Percentiles rank a stretch among this genome's conserved stretches.
Evolutionary conservation across 345 rosid genomes (phyloP).

Genomic region (Jatropha curcas): DNA sequence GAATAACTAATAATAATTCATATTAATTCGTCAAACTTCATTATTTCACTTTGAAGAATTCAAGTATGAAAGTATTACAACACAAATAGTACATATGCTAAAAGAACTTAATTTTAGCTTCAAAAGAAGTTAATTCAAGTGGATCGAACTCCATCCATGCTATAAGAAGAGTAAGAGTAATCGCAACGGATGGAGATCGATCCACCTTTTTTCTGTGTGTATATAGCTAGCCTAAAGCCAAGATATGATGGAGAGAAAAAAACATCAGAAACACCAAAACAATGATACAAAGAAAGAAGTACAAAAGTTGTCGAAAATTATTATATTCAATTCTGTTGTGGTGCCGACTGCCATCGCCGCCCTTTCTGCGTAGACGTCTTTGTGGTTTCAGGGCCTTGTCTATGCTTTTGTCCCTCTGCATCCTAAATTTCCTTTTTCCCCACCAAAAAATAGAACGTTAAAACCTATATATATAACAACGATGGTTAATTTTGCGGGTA

Average conservation of each 20-base stretch:
- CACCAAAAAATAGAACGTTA: neutral
- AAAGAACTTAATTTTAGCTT: too few species aligned
- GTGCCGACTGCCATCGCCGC: neutral
- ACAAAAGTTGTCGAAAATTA: neutral
- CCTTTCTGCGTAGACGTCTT: neutral
- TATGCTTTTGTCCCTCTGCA: slow-evolving; percentile 15
- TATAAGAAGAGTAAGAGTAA: too few species aligned
- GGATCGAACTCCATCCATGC: too few species aligned
- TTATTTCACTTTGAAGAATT: too few species aligned
- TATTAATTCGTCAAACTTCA: too few species aligned
- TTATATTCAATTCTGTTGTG: too few species aligned
- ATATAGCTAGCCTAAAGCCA: neutral
- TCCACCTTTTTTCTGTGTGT: neutral
- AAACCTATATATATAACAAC: too few species aligned
- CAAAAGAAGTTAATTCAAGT: too few species aligned
- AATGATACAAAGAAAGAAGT: neutral
- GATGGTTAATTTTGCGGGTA: too few species aligned
- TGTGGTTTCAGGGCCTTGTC: neutral
- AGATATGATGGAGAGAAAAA: neutral
- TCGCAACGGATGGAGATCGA: neutral
- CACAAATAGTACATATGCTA: too few species aligned
- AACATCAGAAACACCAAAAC: neutral
- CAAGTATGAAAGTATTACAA: too few species aligned
- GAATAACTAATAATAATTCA: too few species aligned
- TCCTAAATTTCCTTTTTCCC: neutral